Evolutionary conservation across 306 rosid genomes (phyloP).

Genomic region (Psophocarpus tetragonolobus): DNA sequence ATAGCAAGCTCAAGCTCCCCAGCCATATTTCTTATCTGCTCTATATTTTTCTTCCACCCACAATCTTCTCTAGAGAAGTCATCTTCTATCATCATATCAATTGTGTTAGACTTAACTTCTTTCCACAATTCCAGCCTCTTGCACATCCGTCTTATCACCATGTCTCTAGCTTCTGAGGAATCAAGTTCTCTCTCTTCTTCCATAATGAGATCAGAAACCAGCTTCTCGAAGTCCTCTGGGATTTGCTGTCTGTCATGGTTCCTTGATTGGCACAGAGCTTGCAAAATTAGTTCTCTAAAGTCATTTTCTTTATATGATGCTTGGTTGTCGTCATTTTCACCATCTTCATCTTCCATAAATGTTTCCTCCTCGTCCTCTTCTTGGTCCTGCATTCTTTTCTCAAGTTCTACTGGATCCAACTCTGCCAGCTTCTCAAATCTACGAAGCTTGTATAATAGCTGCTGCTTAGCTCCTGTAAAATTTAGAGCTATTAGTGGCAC

Average conservation of each 20-base stretch:
- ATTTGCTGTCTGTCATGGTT: slow-evolving; percentile 29
- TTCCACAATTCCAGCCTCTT: slow-evolving; percentile 78
- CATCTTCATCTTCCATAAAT: slow-evolving; percentile 36
- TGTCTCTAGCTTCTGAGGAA: slow-evolving; percentile 37
- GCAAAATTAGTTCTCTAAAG: slow-evolving; percentile 35
- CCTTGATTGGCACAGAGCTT: slow-evolving; percentile 38
- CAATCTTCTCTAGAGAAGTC: slow-evolving; percentile 57
- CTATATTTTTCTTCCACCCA: slow-evolving; percentile 62
- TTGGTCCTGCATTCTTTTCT: slow-evolving; percentile 63
- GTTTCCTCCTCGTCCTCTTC: slow-evolving; percentile 44
- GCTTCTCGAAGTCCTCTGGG: slow-evolving; percentile 58
- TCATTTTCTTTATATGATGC: slow-evolving; percentile 35
- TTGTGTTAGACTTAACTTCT: slow-evolving; percentile 67
- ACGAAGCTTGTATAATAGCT: slow-evolving; percentile 77
- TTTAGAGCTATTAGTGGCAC: background rate
- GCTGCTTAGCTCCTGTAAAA: slow-evolving; percentile 77
- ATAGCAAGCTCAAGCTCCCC: slow-evolving; percentile 68
- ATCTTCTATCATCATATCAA: slow-evolving; percentile 77
- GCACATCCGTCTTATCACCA: slow-evolving; percentile 47
- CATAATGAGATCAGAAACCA: slow-evolving; percentile 63
- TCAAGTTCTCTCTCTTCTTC: slow-evolving; percentile 57
- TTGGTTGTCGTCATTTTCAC: slow-evolving; percentile 28
- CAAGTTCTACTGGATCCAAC: slow-evolving; percentile 83
- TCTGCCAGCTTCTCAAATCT: slow-evolving; percentile 90
- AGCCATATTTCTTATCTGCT: slow-evolving; percentile 53